Conservation (phyloP, 2,329 filamentous ascomycete species). For the Trichoderma asperellum region DNA sequence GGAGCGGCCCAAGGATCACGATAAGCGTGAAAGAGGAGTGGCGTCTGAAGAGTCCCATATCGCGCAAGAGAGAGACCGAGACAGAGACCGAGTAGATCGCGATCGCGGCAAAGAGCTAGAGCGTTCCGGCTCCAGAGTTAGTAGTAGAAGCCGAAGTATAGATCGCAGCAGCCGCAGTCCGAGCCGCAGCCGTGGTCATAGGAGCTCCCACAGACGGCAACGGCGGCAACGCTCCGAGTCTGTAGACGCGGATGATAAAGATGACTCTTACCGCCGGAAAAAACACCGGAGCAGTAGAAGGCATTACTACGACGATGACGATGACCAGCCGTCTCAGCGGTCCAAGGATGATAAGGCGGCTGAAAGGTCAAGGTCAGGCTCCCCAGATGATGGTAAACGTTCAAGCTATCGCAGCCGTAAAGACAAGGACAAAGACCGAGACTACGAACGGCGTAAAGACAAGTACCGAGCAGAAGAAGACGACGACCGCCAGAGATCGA, state of each 20-base stretch:
- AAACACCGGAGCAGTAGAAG: conserved; percentile 52
- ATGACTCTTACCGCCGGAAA: conserved; percentile 54
- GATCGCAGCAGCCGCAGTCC: conserved; percentile 47
- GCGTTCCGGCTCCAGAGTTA: conserved; percentile 43
- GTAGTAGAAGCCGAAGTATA: conserved; percentile 37
- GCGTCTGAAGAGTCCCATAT: conserved; percentile 30
- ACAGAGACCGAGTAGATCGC: conserved; percentile 26
- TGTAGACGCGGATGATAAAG: conserved; percentile 52
- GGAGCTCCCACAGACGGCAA: conserved; percentile 51
- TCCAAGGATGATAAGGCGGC: conserved; percentile 49
- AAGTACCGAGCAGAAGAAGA: conserved; percentile 52
- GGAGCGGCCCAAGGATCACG: conserved; percentile 39
- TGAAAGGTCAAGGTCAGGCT: conserved; percentile 67
- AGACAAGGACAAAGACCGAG: conserved; percentile 54
- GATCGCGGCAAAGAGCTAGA: conserved; percentile 31
- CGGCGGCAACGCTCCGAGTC: conserved; percentile 61
- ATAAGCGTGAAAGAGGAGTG: conserved; percentile 35
- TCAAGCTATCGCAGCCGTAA: conserved; percentile 64
- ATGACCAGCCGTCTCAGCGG: conserved; percentile 51
- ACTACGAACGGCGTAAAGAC: conserved; percentile 48
- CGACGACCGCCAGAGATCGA: conserved; percentile 48
- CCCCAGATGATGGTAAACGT: conserved; percentile 61
- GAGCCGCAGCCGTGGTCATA: conserved; percentile 50
- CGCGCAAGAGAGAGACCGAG: conserved; percentile 29
- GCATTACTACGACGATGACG: conserved; percentile 47